Conservation (phyloP, 257 asterid genomes). For the Schizonepeta tenuifolia region DNA sequence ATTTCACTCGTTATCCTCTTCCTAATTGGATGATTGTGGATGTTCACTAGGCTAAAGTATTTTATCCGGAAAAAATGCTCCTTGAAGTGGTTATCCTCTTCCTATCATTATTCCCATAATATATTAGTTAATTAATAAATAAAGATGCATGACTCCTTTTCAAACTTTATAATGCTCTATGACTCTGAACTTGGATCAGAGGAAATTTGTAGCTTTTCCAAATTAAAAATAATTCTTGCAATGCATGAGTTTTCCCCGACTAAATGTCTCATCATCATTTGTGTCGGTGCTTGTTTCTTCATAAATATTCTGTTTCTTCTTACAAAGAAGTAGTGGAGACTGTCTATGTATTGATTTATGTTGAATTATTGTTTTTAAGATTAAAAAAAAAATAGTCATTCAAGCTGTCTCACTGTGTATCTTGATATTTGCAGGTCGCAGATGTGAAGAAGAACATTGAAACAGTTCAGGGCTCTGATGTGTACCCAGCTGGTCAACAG, state of each 20-base stretch:
- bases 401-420: conserved; percentile 21
- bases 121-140: neutral
- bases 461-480: conserved; percentile 68
- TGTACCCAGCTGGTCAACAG: conserved; percentile 80
- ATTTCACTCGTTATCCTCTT: neutral
- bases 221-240: neutral
- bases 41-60: neutral
- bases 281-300: neutral
- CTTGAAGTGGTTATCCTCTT: neutral
- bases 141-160: neutral
- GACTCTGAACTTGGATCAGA: neutral
- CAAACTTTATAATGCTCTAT: neutral
- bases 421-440: conserved; percentile 63
- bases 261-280: neutral
- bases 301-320: neutral
- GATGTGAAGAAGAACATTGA: conserved; percentile 81
- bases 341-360: neutral
- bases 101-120: neutral
- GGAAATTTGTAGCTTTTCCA: neutral
- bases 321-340: neutral
- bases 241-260: neutral
- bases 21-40: neutral
- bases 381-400: conserved; percentile 16
- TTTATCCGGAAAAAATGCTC: neutral
- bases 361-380: too few relatives aligned